These are phyloP conservation scores for Spathaspora arborariae DNA, from an alignment of 805 yeast species.

Conservation along the genomic window DNA sequence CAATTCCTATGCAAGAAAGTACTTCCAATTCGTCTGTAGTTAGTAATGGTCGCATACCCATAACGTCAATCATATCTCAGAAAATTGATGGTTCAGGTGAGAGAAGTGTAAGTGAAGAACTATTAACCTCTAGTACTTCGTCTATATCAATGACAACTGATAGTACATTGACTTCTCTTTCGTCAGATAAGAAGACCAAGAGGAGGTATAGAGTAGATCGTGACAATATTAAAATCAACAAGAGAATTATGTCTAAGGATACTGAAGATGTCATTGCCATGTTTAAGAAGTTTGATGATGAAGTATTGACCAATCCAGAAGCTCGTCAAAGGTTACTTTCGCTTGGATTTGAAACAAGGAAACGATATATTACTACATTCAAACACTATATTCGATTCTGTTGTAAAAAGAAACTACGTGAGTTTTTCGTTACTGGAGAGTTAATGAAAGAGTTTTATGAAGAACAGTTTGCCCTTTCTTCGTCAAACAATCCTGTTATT, in stretches of 20 bases:
- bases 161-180: background rate
- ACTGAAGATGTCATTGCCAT: conserved; percentile 13
- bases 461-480: conserved; percentile 11
- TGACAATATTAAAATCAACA: conserved; percentile 13
- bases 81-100: conserved; percentile 8
- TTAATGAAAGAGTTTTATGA: conserved; percentile 14
- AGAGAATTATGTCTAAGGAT: conserved; percentile 13
- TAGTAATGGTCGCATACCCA: conserved; percentile 2
- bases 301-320: conserved; percentile 12
- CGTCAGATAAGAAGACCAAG: conserved; percentile 5
- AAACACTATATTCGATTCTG: conserved; percentile 14
- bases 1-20: background rate
- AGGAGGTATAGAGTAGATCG: conserved; percentile 12
- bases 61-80: conserved; percentile 14
- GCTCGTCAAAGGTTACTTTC: conserved; percentile 11
- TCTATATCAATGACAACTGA: background rate
- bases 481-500: conserved; percentile 12
- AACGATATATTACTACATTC: conserved; percentile 13
- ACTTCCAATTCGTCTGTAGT: background rate
- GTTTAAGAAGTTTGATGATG: conserved; percentile 15
- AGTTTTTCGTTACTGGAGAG: conserved; percentile 13
- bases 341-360: conserved; percentile 14
- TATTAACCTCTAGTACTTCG: background rate
- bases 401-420: conserved; percentile 9
- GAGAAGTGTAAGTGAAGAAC: background rate